phyloP scores from a whole-genome alignment of 176 grass and related monocot genomes.

The Carex cristatella region DNA sequence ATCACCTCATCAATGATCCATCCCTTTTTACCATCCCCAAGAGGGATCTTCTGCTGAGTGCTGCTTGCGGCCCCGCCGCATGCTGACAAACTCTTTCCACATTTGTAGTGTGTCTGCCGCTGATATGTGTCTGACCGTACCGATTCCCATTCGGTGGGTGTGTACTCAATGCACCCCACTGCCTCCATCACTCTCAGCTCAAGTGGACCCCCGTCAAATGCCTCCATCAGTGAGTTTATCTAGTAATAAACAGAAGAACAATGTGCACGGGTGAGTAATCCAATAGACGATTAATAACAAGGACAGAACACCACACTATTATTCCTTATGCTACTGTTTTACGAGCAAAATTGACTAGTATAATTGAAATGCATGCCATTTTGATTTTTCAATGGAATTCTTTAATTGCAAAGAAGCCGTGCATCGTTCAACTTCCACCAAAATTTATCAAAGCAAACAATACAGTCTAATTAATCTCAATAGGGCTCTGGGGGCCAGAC shows the following conservation, averaged over 20 bases:
- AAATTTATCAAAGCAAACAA: neutral
- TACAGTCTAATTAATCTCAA: neutral
- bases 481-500: too few species aligned
- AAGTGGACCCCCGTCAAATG: conserved; percentile 60
- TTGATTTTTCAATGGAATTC: neutral
- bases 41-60: conserved; percentile 68
- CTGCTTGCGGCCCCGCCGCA: conserved; percentile 68
- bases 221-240: conserved; percentile 61
- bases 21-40: conserved; percentile 58
- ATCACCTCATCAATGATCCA: conserved; percentile 88
- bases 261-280: neutral
- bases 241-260: conserved; percentile 22
- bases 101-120: conserved; percentile 70
- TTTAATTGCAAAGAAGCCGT: neutral
- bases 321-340: neutral
- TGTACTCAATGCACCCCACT: conserved; percentile 72
- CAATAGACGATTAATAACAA: neutral
- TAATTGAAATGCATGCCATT: neutral
- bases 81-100: conserved; percentile 60
- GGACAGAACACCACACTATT: neutral
- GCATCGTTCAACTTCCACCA: neutral
- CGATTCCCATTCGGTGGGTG: conserved; percentile 57
- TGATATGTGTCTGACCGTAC: conserved; percentile 55
- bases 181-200: conserved; percentile 82
- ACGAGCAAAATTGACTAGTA: neutral